Base-by-base conservation (phyloP, 2,329 filamentous ascomycete species). In the Trichoderma semiorbis region DNA sequence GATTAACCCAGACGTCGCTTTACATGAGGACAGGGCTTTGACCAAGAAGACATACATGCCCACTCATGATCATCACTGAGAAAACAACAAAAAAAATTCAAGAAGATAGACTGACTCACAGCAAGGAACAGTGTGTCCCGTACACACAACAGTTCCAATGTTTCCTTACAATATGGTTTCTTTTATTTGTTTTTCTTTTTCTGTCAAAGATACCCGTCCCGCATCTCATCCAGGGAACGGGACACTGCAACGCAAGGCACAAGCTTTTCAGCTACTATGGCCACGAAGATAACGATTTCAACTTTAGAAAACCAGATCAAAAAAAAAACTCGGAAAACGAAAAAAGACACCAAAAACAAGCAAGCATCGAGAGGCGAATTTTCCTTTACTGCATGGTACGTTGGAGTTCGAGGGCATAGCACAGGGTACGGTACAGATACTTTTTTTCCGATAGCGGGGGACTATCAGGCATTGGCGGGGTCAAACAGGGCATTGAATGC, bases 151-250 rank as follows among this genome's bases (percentile, higher is more conserved):
- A 32, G 36, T 68, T 68, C 30, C 24, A 68, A 47, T 58, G 65
- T 47, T 55, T 26, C 30, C 47, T 47, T 47, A 6, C 47, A 36
- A 36, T 26, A 24, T 57, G 60, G 36, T 32, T 10, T 6, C 26
- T 50, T 60, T 26, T n/a, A 18, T 47, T 58, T 7, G n/a, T 21
- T 60, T 58, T 60, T 34, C 28, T 5, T 34, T 65, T 8, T 18
- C 26, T 68, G 65, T 68, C 36, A 43, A n/a, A 43, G 65, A 68
- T 68, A 68, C 65, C 65, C 65, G 3, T 30, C 34, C 65, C 36
- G 16, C 36, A 43, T 43, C 36, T 18, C 36, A 43, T 43, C 36
- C 16, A 43, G 36, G 16, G 36, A 43, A 43, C 24, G 65, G 36
- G 64, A 43, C 21, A 34, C 16, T 47, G 43, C 43, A 47, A 47